Evolutionary conservation across 352 stramenopile species (phyloP), one percentile per base, ranked within the genome.

Genomic region (Thalassiosira ordinaria): DNA sequence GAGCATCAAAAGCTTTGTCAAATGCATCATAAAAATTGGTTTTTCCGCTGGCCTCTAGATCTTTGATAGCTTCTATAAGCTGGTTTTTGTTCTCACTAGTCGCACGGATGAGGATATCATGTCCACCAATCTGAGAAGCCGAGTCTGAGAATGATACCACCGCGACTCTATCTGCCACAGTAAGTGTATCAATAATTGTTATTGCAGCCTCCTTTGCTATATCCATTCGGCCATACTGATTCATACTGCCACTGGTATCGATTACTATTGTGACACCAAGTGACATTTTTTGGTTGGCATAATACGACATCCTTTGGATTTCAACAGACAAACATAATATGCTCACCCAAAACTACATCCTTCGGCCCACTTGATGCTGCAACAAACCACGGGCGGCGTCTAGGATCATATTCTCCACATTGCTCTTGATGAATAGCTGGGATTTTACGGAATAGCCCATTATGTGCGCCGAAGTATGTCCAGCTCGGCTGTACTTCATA

Each of bases 291-390:
- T n/a, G n/a, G n/a, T n/a, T n/a, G n/a, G n/a, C n/a, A n/a, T n/a
- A n/a, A n/a, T n/a, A n/a, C n/a, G n/a, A n/a, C n/a, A n/a, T n/a
- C n/a, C n/a, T n/a, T n/a, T n/a, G n/a, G n/a, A n/a, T n/a, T n/a
- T n/a, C n/a, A n/a, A n/a, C n/a, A n/a, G n/a, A n/a, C n/a, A n/a
- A n/a, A n/a, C n/a, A n/a, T n/a, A n/a, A n/a, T n/a, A n/a, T n/a
- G n/a, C n/a, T n/a, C n/a, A n/a, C n/a, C n/a, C 5, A 93, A 27
- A 5, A 91, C 67, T 0, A 93, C 68, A 68, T 91, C 86, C 52
- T 93, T 93, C n/a, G 85, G 83, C 7, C 86, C 88, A 31, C 63
- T 78, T n/a, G 78, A 78, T 29, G 77, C 85, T 24, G 74, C 79
- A 31, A 90, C 77, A 67, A 91, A 92, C 86, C 86, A 93, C 0